Conservation (phyloP, 768 basidiomycete species). For the Clitopilus hobsonii region DNA sequence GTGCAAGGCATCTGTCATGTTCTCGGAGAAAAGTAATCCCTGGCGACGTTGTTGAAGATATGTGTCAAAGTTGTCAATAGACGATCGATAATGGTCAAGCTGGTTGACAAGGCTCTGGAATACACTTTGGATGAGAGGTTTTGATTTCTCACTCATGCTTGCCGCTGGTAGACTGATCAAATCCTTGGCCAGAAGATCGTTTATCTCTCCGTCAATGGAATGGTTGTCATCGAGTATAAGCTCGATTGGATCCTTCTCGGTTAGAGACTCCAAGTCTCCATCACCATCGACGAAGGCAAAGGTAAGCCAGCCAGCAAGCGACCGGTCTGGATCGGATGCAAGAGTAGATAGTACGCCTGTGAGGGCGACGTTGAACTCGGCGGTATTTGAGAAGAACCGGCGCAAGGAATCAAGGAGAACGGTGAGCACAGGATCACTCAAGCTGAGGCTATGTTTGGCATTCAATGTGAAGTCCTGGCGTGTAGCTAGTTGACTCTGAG, state of each 20-base stretch:
- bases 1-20: slow-evolving; percentile 83
- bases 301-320: slow-evolving; percentile 85
- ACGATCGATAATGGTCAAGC: slow-evolving; percentile 72
- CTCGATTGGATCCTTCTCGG: slow-evolving; percentile 13
- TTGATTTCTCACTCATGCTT: slow-evolving; percentile 64
- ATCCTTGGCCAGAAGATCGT: slow-evolving; percentile 57
- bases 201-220: slow-evolving; percentile 74
- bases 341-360: slow-evolving; percentile 79
- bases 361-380: slow-evolving; percentile 84
- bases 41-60: slow-evolving; percentile 82
- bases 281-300: slow-evolving; percentile 46
- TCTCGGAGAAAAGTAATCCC: slow-evolving; percentile 88
- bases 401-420: slow-evolving; percentile 66
- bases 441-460: slow-evolving; percentile 71
- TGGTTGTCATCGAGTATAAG: slow-evolving; percentile 70
- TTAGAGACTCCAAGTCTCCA: slow-evolving; percentile 10
- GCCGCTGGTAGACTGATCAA: slow-evolving; percentile 58
- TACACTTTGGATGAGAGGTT: slow-evolving; percentile 78
- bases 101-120: slow-evolving; percentile 78
- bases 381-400: slow-evolving; percentile 79
- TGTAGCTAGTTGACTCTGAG: slow-evolving; percentile 63
- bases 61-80: slow-evolving; percentile 77
- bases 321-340: slow-evolving; percentile 82
- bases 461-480: slow-evolving; percentile 37
- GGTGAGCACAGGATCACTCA: slow-evolving; percentile 72